Evolutionary conservation across 257 asterid species (phyloP), one percentile per base, ranked within the genome.

Genomic region (Ajuga chamaepitys): DNA sequence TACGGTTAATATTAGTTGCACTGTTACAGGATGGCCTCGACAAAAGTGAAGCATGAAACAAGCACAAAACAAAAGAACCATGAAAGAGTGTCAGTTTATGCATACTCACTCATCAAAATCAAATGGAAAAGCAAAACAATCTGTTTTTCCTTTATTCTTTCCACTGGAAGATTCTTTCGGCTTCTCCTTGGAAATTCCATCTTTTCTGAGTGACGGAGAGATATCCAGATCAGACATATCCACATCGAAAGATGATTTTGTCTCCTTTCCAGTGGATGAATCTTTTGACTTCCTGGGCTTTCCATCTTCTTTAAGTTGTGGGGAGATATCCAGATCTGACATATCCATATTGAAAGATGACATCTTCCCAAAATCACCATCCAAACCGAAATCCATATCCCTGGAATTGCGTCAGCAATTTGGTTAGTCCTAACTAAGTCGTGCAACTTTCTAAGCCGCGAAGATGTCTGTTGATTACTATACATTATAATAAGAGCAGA

Each of bases 381-480:
- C 95, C 75, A 89, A 83, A 70, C 80, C 80, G 71, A 93, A 93
- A 74, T 93, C 96, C 82, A 87, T 75, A 68, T 88, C 90, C 95
- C 99, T 93, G 91, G 67, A 77, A 66, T 38, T 58, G 71, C 5
- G 30, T 21, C 52, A 74, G 64, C 79, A 82, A 53, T 17, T 58
- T 53, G 45, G 47, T 61, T 54, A 73, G 73, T 58, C 57, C 47
- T 38, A 56, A 30, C 54, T 24, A 51, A 20, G 60, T 69, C 60
- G 28, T 35, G 64, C 14, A 18, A 57, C 56, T 37, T 72, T 51
- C 67, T 40, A 32, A 53, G 53, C 57, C 62, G 18, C 59, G 21
- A 59, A 57, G 32, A 51, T 37, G 48, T 30, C 40, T 55, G 54
- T 68, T 9, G 6, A 21, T 45, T 24, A 44, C 12, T 28, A 20